These are phyloP conservation scores for Angophora floribunda DNA, from an alignment of 345 rosid genomes.

Conservation along the genomic window DNA sequence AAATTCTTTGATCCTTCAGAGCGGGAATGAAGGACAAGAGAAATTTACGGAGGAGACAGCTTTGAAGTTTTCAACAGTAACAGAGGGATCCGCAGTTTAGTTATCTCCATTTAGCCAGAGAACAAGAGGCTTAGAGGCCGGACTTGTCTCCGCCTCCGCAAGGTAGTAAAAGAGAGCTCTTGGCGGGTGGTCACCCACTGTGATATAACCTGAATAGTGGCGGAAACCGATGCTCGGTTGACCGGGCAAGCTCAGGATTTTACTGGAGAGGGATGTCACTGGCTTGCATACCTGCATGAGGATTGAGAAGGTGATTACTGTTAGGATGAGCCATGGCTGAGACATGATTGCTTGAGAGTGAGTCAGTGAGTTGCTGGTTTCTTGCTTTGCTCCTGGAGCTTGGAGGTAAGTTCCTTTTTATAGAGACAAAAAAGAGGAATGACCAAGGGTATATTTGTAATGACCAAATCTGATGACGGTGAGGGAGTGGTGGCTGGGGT, in stretches of 20 bases:
- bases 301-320: neutral
- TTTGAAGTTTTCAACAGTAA: neutral
- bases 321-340: neutral
- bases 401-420: neutral
- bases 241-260: constrained; percentile 13
- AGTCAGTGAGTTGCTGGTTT: neutral
- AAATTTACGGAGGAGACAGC: neutral
- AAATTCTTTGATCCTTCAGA: neutral
- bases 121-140: constrained; percentile 31
- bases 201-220: constrained; percentile 22
- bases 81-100: neutral
- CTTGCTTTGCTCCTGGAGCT: neutral
- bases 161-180: constrained; percentile 29
- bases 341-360: neutral
- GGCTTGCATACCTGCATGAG: neutral
- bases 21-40: neutral
- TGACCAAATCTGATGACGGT: no score
- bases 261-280: neutral
- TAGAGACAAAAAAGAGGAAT: neutral
- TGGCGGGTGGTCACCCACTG: constrained; percentile 3
- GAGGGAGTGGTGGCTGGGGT: no score
- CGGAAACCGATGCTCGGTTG: constrained; percentile 17
- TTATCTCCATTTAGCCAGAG: constrained; percentile 36
- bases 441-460: neutral
- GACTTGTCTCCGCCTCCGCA: constrained; percentile 19